Conservation (phyloP, 208 protist genomes). For the Leishmania major region DNA sequence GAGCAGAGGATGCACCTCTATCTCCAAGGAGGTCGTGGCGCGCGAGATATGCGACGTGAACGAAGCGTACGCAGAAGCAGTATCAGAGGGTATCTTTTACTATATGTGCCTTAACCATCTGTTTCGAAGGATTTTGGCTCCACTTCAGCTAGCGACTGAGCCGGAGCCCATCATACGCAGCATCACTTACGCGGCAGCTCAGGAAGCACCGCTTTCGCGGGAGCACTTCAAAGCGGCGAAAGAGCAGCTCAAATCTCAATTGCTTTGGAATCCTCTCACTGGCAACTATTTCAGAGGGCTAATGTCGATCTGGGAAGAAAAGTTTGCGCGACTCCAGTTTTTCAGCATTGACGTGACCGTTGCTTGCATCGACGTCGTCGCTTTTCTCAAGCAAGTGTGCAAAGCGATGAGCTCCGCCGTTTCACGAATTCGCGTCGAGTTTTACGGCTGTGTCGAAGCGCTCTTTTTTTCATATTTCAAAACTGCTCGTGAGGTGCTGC, state of each 20-base stretch:
- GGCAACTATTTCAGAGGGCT: slow-evolving; percentile 63
- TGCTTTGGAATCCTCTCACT: slow-evolving; percentile 57
- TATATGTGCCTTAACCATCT: slow-evolving; percentile 80
- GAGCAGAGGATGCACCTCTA: slow-evolving; percentile 43
- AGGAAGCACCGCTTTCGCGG: slow-evolving; percentile 2
- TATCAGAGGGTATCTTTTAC: slow-evolving; percentile 70
- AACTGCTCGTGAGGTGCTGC: slow-evolving; percentile 35
- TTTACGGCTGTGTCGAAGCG: slow-evolving; percentile 79
- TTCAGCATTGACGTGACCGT: slow-evolving; percentile 47
- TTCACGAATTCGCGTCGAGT: slow-evolving; percentile 80
- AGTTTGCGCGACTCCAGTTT: slow-evolving; percentile 56
- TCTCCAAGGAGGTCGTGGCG: slow-evolving; percentile 58
- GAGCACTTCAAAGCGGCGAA: slow-evolving; percentile 38
- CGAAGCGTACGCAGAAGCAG: slow-evolving; percentile 62
- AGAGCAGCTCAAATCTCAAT: slow-evolving; percentile 37
- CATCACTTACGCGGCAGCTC: not conserved
- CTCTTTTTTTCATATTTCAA: slow-evolving; percentile 67
- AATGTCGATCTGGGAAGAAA: slow-evolving; percentile 57
- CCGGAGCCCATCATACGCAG: slow-evolving; percentile 11
- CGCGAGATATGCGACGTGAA: slow-evolving; percentile 62
- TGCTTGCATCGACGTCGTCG: slow-evolving; percentile 42
- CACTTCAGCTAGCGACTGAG: slow-evolving; percentile 51
- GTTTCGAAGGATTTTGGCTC: slow-evolving; percentile 63
- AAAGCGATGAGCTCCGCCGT: slow-evolving; percentile 64
- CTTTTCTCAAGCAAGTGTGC: slow-evolving; percentile 62